These are phyloP conservation scores for Trichoderma brevicompactum DNA, from an alignment of 2,329 filamentous ascomycete genomes.

Conservation along the genomic window DNA sequence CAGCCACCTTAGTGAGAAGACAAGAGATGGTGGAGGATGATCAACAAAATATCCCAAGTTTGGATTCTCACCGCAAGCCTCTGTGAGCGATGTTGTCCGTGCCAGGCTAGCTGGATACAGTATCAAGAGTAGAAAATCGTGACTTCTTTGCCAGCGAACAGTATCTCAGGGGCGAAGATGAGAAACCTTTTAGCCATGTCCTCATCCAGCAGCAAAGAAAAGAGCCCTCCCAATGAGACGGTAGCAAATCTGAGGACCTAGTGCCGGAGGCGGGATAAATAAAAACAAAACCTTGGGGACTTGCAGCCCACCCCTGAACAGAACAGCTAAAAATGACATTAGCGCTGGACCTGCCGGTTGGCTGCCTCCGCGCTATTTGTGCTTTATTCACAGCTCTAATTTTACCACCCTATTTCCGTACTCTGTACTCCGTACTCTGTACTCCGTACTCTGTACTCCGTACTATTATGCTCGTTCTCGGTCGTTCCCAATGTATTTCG, in stretches of 20 bases:
- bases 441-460: not conserved
- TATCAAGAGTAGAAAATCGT: conserved; percentile 4
- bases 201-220: not conserved
- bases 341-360: conserved; percentile 14
- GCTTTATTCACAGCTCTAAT: conserved; percentile 23
- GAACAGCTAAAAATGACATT: conserved; percentile 14
- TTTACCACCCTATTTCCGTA: not conserved
- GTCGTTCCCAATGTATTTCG: not conserved
- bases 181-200: not conserved
- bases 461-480: not conserved
- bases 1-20: no score
- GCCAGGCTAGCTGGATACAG: not conserved
- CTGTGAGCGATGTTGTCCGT: not conserved
- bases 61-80: not conserved
- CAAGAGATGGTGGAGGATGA: no score
- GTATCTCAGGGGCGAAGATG: not conserved
- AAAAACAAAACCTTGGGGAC: not conserved
- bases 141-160: no score
- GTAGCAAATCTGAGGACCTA: not conserved
- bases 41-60: no score
- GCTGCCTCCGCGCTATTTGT: conserved; percentile 21
- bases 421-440: not conserved
- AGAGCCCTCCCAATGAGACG: not conserved
- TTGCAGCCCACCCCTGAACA: conserved; percentile 2
- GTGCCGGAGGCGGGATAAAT: not conserved